These are phyloP conservation scores for Tylopilus sp. DNA, from an alignment of 1,284 basidiomycete species.

Conservation along the genomic window DNA sequence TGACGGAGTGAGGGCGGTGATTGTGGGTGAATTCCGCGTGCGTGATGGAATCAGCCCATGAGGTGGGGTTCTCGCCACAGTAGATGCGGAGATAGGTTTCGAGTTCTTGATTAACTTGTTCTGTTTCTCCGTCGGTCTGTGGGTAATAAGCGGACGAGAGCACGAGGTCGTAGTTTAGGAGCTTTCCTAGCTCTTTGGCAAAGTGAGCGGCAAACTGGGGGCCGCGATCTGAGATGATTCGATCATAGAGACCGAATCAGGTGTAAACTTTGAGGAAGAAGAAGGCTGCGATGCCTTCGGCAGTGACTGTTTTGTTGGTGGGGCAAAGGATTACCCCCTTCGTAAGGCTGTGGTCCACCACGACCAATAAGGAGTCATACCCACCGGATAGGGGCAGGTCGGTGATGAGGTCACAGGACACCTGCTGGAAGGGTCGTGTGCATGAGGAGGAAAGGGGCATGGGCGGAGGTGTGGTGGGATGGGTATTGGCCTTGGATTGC, in stretches of 20 bases:
- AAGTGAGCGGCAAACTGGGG: no score
- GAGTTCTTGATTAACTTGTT: neutral
- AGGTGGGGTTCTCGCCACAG: neutral
- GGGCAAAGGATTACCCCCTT: neutral
- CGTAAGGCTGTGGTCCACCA: neutral
- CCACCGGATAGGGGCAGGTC: neutral
- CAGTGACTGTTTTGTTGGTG: neutral
- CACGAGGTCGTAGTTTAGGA: neutral
- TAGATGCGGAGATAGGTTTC: neutral
- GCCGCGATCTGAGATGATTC: neutral
- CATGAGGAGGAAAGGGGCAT: neutral
- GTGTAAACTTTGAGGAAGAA: neutral
- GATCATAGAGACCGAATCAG: neutral
- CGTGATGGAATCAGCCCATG: neutral
- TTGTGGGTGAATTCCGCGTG: neutral
- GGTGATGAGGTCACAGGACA: neutral
- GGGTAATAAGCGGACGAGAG: neutral
- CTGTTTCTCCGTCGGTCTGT: neutral
- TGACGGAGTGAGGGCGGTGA: neutral
- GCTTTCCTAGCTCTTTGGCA: no score
- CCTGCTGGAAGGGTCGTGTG: neutral
- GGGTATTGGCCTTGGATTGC: neutral
- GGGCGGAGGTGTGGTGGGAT: neutral
- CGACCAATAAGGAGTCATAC: neutral
- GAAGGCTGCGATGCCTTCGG: neutral